phyloP scores from a whole-genome alignment of 2,329 filamentous ascomycete species.

The Stemphylium lycopersici region DNA sequence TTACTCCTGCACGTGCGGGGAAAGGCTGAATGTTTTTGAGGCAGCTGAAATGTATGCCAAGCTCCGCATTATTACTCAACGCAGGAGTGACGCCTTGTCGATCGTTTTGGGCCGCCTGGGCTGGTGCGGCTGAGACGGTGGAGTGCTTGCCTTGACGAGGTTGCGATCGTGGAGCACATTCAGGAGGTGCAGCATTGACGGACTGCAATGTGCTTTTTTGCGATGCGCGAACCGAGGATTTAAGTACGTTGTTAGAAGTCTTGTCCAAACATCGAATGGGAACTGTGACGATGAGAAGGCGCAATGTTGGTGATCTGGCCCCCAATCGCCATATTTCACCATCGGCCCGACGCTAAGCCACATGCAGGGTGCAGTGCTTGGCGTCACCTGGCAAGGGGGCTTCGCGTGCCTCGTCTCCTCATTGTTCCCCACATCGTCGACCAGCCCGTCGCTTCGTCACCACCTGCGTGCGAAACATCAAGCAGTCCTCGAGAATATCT shows the following conservation, averaged over 20 bases:
- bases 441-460: too few relatives aligned
- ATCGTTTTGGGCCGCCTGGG: too few relatives aligned
- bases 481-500: neutral
- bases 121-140: too few relatives aligned
- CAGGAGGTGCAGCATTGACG: too few relatives aligned
- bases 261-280: neutral
- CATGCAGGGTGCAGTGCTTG: neutral
- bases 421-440: neutral
- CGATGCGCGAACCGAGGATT: too few relatives aligned
- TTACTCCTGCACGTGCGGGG: neutral
- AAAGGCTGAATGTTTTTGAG: neutral
- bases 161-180: too few relatives aligned
- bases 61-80: too few relatives aligned
- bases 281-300: neutral
- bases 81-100: too few relatives aligned
- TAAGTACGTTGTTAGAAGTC: neutral
- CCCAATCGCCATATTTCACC: conserved; percentile 3
- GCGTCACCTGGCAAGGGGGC: neutral
- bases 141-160: too few relatives aligned
- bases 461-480: conserved; percentile 7
- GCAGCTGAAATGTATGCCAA: neutral
- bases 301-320: neutral
- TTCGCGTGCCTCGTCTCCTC: neutral
- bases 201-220: too few relatives aligned
- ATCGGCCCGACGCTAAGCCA: neutral